Conservation (phyloP, 2,329 filamentous ascomycete genomes). For the Chrysosporium keratinophilum region DNA sequence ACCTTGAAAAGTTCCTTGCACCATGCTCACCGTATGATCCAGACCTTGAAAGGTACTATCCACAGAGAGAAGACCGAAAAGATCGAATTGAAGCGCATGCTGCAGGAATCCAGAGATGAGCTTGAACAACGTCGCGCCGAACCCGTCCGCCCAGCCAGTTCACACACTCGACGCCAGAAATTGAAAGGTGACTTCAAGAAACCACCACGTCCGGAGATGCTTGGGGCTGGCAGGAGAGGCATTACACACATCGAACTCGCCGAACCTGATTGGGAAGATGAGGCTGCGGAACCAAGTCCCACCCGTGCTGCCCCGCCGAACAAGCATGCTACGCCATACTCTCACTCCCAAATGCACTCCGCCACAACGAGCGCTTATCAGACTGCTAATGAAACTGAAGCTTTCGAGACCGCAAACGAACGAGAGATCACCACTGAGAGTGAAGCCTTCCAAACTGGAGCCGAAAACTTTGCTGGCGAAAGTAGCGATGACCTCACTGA, state of each 20-base stretch:
- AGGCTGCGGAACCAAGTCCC: slow-evolving; percentile 51
- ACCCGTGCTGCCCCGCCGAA: slow-evolving; percentile 29
- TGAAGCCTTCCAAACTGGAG: slow-evolving; percentile 90
- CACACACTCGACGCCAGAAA: slow-evolving; percentile 47
- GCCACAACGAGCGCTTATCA: slow-evolving; percentile 57
- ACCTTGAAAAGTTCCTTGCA: slow-evolving; percentile 88
- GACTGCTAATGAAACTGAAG: slow-evolving; percentile 64
- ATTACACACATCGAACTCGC: slow-evolving; percentile 70
- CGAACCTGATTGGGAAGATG: slow-evolving; percentile 85
- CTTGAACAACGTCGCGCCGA: slow-evolving; percentile 56
- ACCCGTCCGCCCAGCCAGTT: slow-evolving; percentile 27
- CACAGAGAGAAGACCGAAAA: slow-evolving; percentile 99
- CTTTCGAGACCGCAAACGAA: slow-evolving; percentile 68
- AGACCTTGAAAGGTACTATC: slow-evolving; percentile 86
- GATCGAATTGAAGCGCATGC: slow-evolving; percentile 84
- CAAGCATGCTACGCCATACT: slow-evolving; percentile 4
- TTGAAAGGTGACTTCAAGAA: slow-evolving; percentile 65
- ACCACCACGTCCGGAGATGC: slow-evolving; percentile 56
- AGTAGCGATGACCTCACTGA: slow-evolving; percentile 75
- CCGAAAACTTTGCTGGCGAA: slow-evolving; percentile 58
- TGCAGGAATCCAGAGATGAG: slow-evolving; percentile 91
- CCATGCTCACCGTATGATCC: slow-evolving; percentile 92
- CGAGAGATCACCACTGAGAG: slow-evolving; percentile 66
- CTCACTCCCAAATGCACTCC: slow-evolving; percentile 17
- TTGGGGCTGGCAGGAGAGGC: slow-evolving; percentile 64